Evolutionary conservation across 2,329 filamentous ascomycete species (phyloP), one percentile per base, ranked within the genome.

Genomic region (Nothophaeocryptopus gaeumannii): DNA sequence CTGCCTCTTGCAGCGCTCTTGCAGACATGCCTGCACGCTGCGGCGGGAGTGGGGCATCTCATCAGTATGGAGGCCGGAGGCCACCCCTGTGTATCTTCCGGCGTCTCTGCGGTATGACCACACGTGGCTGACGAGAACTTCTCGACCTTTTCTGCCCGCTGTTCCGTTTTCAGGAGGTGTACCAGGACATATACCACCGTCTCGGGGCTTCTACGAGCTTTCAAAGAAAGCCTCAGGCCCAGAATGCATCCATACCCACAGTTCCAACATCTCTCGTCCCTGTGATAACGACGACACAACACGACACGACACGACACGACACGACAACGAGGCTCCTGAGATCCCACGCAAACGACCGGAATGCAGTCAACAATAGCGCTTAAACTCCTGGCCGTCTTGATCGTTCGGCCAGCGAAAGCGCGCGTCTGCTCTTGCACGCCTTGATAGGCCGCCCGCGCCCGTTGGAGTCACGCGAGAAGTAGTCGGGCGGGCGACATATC

Each of bases 321-420:
- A n/a, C 10, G 36, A 39, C 36, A 38, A 14, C 37, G 29, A 39
- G 8, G 33, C 30, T 34, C 8, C 13, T 20, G 26, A 31, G 30
- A 34, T 34, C 40, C 40, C 40, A 43, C 40, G 13, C 31, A 8
- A 20, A 8, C 10, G 9, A 15, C 33, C 20, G 40, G 29, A 43
- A 35, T 16, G 40, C 40, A 20, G 20, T 26, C 26, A 12, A 20
- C 31, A 32, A 43, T n/a, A 39, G 20, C 20, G 40, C 11, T 32
- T 43, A 30, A 32, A 15, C 42, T 36, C 42, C 12, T 40, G 8
- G 39, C n/a, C 39, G 29, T 20, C 10, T 39, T 47, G 20, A 34
- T 38, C 14, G 9, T 31, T 46, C 41, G 37, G 37, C 37, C 48
- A 49, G 46, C 39, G 39, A 49, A 34, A 31, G 46, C 34, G 39